Percentiles rank a stretch among this genome's conserved stretches.
These are phyloP conservation scores for Penicillium egyptiacum DNA, from an alignment of 495 filamentous ascomycete genomes.

Conservation along the genomic window DNA sequence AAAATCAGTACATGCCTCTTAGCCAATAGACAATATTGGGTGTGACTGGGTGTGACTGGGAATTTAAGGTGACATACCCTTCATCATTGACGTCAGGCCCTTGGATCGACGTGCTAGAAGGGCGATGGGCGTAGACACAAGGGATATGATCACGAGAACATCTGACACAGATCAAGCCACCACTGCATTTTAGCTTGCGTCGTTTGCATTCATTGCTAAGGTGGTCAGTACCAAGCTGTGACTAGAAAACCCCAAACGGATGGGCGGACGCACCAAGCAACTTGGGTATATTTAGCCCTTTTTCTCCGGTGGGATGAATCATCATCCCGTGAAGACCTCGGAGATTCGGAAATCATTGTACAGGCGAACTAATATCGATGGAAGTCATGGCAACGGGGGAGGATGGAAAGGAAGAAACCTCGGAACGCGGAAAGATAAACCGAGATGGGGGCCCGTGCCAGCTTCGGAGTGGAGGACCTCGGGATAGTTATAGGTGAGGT, in stretches of 20 bases:
- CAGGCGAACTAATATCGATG: neutral
- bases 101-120: constrained; percentile 6
- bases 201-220: constrained; percentile 80
- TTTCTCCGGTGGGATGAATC: constrained; percentile 22
- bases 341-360: constrained; percentile 1
- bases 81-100: constrained; percentile 23
- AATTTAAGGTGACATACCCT: constrained; percentile 15
- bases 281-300: constrained; percentile 41
- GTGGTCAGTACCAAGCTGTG: constrained; percentile 10
- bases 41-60: neutral
- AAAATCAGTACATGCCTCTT: constrained; percentile 1
- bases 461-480: too few species aligned
- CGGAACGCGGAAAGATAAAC: constrained; percentile 10
- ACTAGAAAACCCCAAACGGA: neutral
- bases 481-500: too few species aligned
- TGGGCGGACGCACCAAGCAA: constrained; percentile 36
- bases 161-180: constrained; percentile 71
- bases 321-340: neutral
- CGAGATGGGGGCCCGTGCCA: neutral
- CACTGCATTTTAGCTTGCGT: constrained; percentile 90
- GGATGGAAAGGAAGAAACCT: neutral
- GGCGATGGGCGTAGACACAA: constrained; percentile 58
- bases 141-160: constrained; percentile 66
- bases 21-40: neutral
- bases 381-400: too few species aligned